Evolutionary conservation across 78 protist genomes (phyloP).

Genomic region (Bodo saltans): DNA sequence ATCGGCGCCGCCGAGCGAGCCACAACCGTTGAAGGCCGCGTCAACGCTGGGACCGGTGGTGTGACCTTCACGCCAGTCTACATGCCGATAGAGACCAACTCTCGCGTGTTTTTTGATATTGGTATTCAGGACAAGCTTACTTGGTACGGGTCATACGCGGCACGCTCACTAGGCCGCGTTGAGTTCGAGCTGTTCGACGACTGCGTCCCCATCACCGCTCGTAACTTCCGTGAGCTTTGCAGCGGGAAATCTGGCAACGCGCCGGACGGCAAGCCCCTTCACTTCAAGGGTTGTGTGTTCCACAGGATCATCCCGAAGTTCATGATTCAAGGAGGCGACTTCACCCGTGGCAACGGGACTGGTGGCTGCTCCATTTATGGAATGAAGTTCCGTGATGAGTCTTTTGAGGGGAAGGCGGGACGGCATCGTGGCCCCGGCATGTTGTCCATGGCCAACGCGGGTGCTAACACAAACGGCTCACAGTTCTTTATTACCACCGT

Average conservation of each 20-base stretch:
- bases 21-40: too few relatives aligned
- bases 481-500: constrained; percentile 70
- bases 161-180: constrained; percentile 75
- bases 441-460: constrained; percentile 94
- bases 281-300: constrained; percentile 35
- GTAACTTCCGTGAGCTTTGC: constrained; percentile 81
- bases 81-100: too few relatives aligned
- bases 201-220: constrained; percentile 74
- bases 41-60: too few relatives aligned
- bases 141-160: too few relatives aligned
- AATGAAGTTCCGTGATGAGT: constrained; percentile 67
- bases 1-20: too few relatives aligned
- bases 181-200: constrained; percentile 65
- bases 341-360: constrained; percentile 87
- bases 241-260: constrained; percentile 66
- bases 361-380: constrained; percentile 94
- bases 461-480: constrained; percentile 82
- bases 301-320: constrained; percentile 43
- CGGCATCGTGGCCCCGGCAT: constrained; percentile 15
- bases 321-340: constrained; percentile 88
- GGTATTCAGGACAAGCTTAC: too few relatives aligned
- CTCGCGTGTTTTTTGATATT: too few relatives aligned
- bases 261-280: constrained; percentile 6
- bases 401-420: constrained; percentile 24
- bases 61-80: too few relatives aligned